Percentiles rank a stretch among this genome's conserved stretches.
Conservation (phyloP, 2,329 filamentous ascomycete species). For the Exophiala mesophila region DNA sequence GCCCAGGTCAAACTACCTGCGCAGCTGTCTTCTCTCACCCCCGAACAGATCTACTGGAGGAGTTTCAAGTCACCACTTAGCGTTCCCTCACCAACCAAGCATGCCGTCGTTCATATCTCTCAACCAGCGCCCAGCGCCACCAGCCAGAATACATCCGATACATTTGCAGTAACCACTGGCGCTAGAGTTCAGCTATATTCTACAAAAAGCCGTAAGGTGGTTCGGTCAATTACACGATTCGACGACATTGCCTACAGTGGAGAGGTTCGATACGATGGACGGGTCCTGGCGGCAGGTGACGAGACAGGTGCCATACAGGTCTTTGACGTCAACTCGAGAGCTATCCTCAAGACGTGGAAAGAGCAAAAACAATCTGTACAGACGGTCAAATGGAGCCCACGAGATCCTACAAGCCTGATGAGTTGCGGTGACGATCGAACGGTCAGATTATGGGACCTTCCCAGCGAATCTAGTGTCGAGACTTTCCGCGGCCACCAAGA, state of each 20-base stretch:
- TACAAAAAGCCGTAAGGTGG: conserved; percentile 79
- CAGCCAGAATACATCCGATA: conserved; percentile 54
- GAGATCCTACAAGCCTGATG: conserved; percentile 79
- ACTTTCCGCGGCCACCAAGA: conserved; percentile 84
- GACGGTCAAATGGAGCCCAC: conserved; percentile 85
- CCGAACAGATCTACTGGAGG: conserved; percentile 95
- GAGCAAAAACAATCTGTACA: conserved; percentile 93
- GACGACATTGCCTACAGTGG: conserved; percentile 85
- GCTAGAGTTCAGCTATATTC: conserved; percentile 92
- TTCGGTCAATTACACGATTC: conserved; percentile 93
- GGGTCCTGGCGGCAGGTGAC: conserved; percentile 84
- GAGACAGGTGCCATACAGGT: conserved; percentile 90
- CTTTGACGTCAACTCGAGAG: conserved; percentile 83
- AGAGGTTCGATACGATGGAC: conserved; percentile 81
- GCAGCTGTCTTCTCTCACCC: conserved; percentile 75
- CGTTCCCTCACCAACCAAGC: conserved; percentile 84
- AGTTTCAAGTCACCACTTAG: conserved; percentile 88
- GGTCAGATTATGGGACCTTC: conserved; percentile 89
- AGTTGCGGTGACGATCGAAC: conserved; percentile 89
- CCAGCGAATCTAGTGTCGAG: conserved; percentile 67
- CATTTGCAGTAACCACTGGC: conserved; percentile 92
- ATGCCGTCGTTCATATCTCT: conserved; percentile 85
- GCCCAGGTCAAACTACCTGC: conserved; percentile 77
- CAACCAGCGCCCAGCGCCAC: conserved; percentile 53
- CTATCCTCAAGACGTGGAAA: conserved; percentile 92